Conservation (phyloP, 257 asterid genomes). For the Anisodus acutangulus region DNA sequence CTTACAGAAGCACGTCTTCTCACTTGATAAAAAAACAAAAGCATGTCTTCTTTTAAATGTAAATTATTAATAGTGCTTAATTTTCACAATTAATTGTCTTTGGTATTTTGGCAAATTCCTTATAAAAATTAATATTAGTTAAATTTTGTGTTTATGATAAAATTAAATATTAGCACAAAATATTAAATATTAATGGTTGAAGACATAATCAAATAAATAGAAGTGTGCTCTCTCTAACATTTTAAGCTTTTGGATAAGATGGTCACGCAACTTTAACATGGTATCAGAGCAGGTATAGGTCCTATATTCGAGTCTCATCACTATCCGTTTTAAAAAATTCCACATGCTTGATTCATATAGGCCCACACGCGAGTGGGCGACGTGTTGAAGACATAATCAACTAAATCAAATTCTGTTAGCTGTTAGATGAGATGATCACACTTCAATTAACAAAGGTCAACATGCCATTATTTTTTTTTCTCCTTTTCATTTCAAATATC, state of each 20-base stretch:
- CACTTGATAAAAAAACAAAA: no score
- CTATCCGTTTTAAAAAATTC: not conserved
- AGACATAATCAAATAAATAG: not conserved
- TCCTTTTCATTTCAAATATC: not conserved
- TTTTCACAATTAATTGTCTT: not conserved
- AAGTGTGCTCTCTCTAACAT: not conserved
- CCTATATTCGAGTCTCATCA: not conserved
- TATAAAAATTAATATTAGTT: not conserved
- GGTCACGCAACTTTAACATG: not conserved
- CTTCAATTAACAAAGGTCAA: not conserved
- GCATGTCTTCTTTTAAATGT: not conserved
- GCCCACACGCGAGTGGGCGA: not conserved
- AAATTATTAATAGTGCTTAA: constrained; percentile 1
- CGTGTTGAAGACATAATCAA: not conserved
- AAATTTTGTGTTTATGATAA: not conserved
- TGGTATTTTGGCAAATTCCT: not conserved
- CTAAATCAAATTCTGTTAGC: no score
- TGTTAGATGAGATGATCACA: not conserved
- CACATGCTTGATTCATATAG: not conserved
- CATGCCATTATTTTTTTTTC: not conserved
- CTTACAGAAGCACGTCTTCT: not conserved
- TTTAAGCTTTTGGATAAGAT: not conserved
- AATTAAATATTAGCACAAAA: not conserved
- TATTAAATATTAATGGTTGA: not conserved
- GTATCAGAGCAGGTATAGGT: not conserved